Evolutionary conservation across 805 yeast species (phyloP).

Genomic region (Wickerhamiella kurtzmanii): DNA sequence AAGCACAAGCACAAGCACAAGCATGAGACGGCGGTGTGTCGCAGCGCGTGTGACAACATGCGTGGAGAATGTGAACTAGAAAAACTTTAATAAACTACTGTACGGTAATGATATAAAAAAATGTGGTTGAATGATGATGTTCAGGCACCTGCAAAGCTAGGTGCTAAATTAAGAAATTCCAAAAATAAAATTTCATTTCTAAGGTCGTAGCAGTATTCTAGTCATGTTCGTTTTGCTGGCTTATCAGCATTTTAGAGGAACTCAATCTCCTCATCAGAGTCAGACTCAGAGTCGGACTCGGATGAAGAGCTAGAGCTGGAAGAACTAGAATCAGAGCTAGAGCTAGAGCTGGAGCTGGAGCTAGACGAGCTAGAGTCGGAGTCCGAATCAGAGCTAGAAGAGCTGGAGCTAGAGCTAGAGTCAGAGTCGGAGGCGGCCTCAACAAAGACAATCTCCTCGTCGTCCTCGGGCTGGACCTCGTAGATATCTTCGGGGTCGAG

Average conservation of each 20-base stretch:
- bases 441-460: constrained; percentile 7
- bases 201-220: not conserved
- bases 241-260: constrained; percentile 1
- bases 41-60: too few species aligned
- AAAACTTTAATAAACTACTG: too few species aligned
- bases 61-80: too few species aligned
- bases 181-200: not conserved
- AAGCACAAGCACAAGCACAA: too few species aligned
- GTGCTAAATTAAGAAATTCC: not conserved
- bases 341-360: constrained; percentile 3
- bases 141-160: not conserved
- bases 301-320: constrained; percentile 4
- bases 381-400: constrained; percentile 7
- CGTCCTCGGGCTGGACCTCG: constrained; percentile 13
- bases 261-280: constrained; percentile 7
- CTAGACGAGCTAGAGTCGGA: not conserved
- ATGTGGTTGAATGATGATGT: too few species aligned
- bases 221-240: not conserved
- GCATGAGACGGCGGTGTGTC: too few species aligned
- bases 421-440: constrained; percentile 8
- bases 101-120: not conserved
- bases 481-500: constrained; percentile 6
- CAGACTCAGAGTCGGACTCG: constrained; percentile 13
- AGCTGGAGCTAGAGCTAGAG: constrained; percentile 3
- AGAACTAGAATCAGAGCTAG: constrained; percentile 4